These are phyloP conservation scores for Colletotrichum australisinense DNA, from an alignment of 2,329 filamentous ascomycete genomes.

Conservation along the genomic window DNA sequence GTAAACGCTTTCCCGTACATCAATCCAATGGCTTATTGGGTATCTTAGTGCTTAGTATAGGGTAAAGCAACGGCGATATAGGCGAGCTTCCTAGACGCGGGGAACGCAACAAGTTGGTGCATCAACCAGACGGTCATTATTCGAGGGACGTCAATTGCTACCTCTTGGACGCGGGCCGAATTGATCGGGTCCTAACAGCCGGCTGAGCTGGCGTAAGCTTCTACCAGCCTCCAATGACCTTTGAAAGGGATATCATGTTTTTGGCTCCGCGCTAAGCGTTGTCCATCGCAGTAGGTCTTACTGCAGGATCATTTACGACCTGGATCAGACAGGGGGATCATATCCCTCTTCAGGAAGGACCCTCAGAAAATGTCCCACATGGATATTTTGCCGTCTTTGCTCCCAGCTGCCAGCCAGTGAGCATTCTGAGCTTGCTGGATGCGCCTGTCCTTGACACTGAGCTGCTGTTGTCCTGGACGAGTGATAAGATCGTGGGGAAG, in stretches of 20 bases:
- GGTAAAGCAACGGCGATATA: not conserved
- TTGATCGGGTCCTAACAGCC: not conserved
- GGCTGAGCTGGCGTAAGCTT: not conserved
- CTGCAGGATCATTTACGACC: not conserved
- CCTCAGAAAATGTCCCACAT: slow-evolving; percentile 93
- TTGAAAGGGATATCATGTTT: slow-evolving; percentile 3
- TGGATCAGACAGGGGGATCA: not conserved
- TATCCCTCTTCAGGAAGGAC: not conserved
- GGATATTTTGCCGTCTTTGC: slow-evolving; percentile 95
- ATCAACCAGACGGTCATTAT: not conserved
- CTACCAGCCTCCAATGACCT: not conserved
- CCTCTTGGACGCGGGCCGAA: not conserved
- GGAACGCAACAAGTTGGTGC: not conserved
- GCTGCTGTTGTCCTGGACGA: slow-evolving; percentile 4
- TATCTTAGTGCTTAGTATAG: not conserved
- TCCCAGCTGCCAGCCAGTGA: slow-evolving; percentile 91
- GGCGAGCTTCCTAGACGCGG: not conserved
- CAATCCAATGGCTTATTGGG: not conserved
- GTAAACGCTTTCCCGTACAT: not conserved
- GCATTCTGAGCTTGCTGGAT: slow-evolving; percentile 73
- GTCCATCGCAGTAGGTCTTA: slow-evolving; percentile 21
- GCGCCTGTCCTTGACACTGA: slow-evolving; percentile 72
- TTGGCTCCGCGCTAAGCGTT: slow-evolving; percentile 5
- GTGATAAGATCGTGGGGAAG: slow-evolving; percentile 23
- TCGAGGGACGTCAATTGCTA: not conserved